Conservation (phyloP, 208 protist genomes). For the Giardia muris region DNA sequence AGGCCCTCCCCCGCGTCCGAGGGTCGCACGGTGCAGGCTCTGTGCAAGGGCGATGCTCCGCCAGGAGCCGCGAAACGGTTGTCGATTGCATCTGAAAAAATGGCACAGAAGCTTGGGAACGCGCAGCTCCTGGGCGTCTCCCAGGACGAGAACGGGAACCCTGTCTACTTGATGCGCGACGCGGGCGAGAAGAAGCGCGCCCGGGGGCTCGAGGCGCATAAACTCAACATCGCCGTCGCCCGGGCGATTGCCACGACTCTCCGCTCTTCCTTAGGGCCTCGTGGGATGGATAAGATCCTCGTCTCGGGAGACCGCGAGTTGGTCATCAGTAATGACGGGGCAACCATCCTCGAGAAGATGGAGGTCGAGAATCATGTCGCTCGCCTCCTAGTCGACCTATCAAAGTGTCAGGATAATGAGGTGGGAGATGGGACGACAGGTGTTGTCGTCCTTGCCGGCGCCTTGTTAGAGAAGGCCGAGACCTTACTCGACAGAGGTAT, state of each 20-base stretch:
- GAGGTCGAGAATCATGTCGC: slow-evolving; percentile 94
- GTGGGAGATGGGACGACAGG: slow-evolving; percentile 99
- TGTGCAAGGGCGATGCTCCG: too few species aligned
- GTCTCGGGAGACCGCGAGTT: slow-evolving; percentile 90
- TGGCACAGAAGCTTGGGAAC: background rate
- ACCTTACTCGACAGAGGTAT: slow-evolving; percentile 85
- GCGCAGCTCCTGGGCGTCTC: slow-evolving; percentile 51
- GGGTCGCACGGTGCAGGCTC: too few species aligned
- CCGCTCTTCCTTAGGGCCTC: slow-evolving; percentile 82
- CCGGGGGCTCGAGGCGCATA: slow-evolving; percentile 84
- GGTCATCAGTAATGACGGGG: slow-evolving; percentile 96
- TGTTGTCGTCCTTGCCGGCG: slow-evolving; percentile 89
- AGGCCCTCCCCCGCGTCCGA: too few species aligned
- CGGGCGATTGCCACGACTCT: slow-evolving; percentile 81
- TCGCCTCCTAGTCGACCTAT: slow-evolving; percentile 95
- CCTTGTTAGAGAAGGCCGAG: slow-evolving; percentile 85
- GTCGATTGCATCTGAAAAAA: too few species aligned
- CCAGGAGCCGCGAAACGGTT: too few species aligned
- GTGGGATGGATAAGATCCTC: slow-evolving; percentile 72
- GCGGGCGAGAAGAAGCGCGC: slow-evolving; percentile 76
- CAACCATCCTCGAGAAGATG: slow-evolving; percentile 71
- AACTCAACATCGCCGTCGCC: slow-evolving; percentile 89
- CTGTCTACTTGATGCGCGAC: slow-evolving; percentile 93
- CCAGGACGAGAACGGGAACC: slow-evolving; percentile 94
- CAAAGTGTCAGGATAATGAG: slow-evolving; percentile 96